These are phyloP conservation scores for Backusella macrospora DNA, from an alignment of 192 early-diverging fungal species.

Conservation along the genomic window DNA sequence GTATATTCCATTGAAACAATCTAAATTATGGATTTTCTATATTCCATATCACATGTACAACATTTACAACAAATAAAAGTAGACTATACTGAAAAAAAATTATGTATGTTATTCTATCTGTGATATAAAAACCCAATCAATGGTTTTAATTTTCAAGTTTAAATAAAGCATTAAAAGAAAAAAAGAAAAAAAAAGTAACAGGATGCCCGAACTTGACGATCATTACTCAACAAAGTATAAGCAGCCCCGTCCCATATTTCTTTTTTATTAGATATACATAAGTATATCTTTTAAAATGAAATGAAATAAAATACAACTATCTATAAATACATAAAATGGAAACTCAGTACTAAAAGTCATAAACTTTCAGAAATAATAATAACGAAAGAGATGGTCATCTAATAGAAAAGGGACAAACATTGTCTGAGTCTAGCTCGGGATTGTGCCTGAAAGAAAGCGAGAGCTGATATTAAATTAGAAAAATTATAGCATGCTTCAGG, in stretches of 20 bases:
- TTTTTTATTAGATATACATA: background rate
- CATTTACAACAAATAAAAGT: background rate
- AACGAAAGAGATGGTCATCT: background rate
- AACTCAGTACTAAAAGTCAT: background rate
- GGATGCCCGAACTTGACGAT: too few species aligned
- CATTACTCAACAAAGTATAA: too few species aligned
- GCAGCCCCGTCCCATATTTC: background rate
- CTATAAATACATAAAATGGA: background rate
- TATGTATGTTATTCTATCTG: background rate
- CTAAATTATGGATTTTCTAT: background rate
- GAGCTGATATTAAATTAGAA: background rate
- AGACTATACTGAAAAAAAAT: background rate
- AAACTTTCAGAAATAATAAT: background rate
- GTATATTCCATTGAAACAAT: background rate
- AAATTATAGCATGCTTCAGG: constrained; percentile 4
- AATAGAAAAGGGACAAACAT: background rate
- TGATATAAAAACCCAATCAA: background rate
- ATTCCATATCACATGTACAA: background rate
- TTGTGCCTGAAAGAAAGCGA: constrained; percentile 8
- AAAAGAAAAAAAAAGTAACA: too few species aligned
- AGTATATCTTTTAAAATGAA: background rate
- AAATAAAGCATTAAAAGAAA: too few species aligned
- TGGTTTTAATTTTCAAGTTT: too few species aligned
- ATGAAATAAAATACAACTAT: background rate
- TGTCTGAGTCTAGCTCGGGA: background rate